Conservation (phyloP, 2,329 filamentous ascomycete genomes). For the Beauveria caledonica region DNA sequence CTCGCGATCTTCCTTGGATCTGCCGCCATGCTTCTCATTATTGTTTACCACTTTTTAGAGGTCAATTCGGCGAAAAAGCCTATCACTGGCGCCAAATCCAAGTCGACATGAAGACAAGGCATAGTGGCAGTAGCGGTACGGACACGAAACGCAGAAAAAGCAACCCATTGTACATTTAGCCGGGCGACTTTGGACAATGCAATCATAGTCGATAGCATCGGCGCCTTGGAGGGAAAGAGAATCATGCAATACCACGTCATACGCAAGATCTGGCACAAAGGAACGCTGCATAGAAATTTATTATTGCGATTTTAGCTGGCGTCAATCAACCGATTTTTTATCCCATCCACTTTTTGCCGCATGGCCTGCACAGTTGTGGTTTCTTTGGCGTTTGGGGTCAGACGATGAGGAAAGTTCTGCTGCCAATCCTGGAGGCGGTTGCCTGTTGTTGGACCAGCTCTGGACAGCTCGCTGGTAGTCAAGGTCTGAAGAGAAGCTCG, state of each 20-base stretch:
- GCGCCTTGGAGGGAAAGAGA: not conserved
- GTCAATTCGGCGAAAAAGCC: slow-evolving; percentile 49
- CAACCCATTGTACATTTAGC: slow-evolving; percentile 7
- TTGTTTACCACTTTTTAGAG: slow-evolving; percentile 94
- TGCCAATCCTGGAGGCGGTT: not conserved
- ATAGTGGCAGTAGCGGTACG: not conserved
- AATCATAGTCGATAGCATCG: not conserved
- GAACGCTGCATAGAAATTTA: not conserved
- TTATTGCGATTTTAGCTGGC: not conserved
- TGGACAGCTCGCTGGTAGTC: no score
- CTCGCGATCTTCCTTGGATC: slow-evolving; percentile 90
- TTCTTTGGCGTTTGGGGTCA: not conserved
- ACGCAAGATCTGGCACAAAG: not conserved
- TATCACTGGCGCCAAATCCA: slow-evolving; percentile 15
- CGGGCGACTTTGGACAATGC: not conserved
- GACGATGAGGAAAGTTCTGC: not conserved
- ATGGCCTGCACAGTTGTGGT: not conserved
- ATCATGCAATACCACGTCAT: not conserved
- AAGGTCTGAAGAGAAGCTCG: not conserved
- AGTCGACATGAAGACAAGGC: not conserved
- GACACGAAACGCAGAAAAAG: not conserved
- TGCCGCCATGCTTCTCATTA: slow-evolving; percentile 82
- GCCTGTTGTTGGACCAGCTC: not conserved
- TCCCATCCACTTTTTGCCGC: not conserved
- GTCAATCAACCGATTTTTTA: not conserved